Evolutionary conservation across 2,329 filamentous ascomycete genomes (phyloP).

Genomic region (Aspergillus pseudonomiae): DNA sequence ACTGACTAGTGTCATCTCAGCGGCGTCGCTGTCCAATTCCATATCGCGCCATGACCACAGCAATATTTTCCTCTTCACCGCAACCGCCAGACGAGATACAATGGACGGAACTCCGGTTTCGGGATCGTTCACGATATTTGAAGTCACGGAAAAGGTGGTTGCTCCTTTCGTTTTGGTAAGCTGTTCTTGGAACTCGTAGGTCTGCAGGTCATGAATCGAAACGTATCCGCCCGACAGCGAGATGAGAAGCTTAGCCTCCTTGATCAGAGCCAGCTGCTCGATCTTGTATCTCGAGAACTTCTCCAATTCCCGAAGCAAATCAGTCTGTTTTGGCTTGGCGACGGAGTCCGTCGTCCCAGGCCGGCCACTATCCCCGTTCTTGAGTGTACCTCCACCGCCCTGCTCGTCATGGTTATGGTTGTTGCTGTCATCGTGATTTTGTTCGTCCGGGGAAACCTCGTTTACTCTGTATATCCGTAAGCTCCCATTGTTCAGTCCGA

Average conservation of each 20-base stretch:
- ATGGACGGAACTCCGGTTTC: conserved; percentile 88
- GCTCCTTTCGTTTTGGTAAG: conserved; percentile 85
- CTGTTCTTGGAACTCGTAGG: conserved; percentile 78
- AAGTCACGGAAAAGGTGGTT: conserved; percentile 86
- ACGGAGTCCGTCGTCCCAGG: conserved; percentile 10
- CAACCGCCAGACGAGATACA: conserved; percentile 86
- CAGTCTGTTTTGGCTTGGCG: conserved; percentile 62
- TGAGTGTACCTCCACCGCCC: conserved; percentile 18
- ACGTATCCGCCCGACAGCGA: conserved; percentile 89
- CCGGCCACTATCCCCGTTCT: conserved; percentile 16
- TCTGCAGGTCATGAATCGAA: conserved; percentile 85
- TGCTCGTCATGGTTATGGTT: conserved; percentile 15
- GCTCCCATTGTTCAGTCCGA: conserved; percentile 86
- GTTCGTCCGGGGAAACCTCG: neutral
- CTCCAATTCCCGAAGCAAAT: conserved; percentile 87
- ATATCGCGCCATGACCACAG: conserved; percentile 97
- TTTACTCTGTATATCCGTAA: conserved; percentile 84
- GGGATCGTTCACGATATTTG: conserved; percentile 89
- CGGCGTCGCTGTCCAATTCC: conserved; percentile 73
- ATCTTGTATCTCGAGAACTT: conserved; percentile 89
- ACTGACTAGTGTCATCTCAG: conserved; percentile 78
- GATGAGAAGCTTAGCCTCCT: conserved; percentile 88
- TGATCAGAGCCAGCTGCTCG: conserved; percentile 92
- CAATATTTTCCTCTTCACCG: conserved; percentile 85
- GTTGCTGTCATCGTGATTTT: conserved; percentile 20